Conservation (phyloP, 495 filamentous ascomycete species). For the Trichoderma parareesei region DNA sequence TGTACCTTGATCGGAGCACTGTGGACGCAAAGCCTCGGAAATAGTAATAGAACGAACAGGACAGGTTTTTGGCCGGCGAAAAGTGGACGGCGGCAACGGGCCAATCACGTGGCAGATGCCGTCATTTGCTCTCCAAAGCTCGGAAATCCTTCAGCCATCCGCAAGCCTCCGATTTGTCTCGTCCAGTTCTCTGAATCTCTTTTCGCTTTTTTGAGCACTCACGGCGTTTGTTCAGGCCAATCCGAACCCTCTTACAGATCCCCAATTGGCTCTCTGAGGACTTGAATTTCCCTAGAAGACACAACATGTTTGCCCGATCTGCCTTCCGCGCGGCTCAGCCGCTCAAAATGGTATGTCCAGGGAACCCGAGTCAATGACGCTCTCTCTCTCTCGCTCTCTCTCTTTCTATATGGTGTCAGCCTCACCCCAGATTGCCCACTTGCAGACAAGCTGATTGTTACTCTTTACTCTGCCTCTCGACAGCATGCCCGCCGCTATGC, state of each 20-base stretch:
- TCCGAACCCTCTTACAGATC: not conserved
- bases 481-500: constrained; percentile 45
- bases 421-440: constrained; percentile 12
- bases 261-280: not conserved
- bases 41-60: not conserved
- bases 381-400: no score
- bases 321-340: constrained; percentile 37
- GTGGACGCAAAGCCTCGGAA: not conserved
- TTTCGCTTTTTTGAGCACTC: not conserved
- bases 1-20: not conserved
- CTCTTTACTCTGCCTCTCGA: not conserved
- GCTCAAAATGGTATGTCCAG: constrained; percentile 33
- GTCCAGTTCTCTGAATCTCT: not conserved
- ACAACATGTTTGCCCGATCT: constrained; percentile 38
- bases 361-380: no score
- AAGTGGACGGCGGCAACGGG: not conserved
- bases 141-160: not conserved
- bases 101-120: constrained; percentile 8
- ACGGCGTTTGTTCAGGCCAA: not conserved
- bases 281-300: not conserved
- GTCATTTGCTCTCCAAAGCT: not conserved
- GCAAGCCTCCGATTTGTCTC: no score
- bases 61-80: not conserved
- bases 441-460: constrained; percentile 4
- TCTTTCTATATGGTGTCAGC: no score